Evolutionary conservation across 2,329 filamentous ascomycete species (phyloP).

Genomic region (Pseudomassariella vexata): DNA sequence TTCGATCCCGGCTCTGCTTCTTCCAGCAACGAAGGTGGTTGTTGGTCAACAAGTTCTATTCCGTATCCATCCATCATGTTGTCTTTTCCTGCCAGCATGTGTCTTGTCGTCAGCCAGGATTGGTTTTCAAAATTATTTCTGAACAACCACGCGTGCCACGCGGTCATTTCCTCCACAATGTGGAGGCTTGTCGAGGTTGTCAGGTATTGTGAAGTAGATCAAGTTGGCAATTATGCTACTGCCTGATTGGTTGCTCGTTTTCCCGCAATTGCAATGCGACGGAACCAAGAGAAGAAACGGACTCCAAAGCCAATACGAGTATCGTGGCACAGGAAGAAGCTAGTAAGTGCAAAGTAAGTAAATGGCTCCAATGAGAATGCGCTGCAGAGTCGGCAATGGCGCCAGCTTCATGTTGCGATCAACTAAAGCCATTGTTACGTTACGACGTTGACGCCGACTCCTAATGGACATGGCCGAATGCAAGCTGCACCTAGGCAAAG

Average conservation of each 20-base stretch:
- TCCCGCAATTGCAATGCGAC: background rate
- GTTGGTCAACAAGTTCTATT: background rate
- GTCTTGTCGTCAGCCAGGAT: background rate
- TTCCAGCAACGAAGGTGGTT: background rate
- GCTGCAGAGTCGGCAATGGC: background rate
- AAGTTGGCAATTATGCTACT: constrained; percentile 4
- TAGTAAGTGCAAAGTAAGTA: background rate
- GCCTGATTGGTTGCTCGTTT: constrained; percentile 1
- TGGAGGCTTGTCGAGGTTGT: constrained; percentile 3
- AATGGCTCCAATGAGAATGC: background rate
- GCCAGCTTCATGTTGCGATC: background rate
- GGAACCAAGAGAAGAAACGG: too few relatives aligned
- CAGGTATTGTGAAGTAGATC: too few relatives aligned
- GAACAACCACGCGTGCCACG: background rate
- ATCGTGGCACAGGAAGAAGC: too few relatives aligned
- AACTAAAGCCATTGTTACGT: too few relatives aligned
- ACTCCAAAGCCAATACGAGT: too few relatives aligned
- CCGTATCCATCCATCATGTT: background rate
- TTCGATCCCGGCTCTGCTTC: background rate
- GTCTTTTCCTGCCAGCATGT: background rate
- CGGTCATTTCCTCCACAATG: constrained; percentile 3
- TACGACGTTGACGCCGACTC: too few relatives aligned
- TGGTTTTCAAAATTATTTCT: constrained; percentile 3
- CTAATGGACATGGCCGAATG: background rate
- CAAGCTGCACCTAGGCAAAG: too few relatives aligned